Base-by-base conservation (phyloP, 1,139 yeast species). In the Petasospora rhodanensis region DNA sequence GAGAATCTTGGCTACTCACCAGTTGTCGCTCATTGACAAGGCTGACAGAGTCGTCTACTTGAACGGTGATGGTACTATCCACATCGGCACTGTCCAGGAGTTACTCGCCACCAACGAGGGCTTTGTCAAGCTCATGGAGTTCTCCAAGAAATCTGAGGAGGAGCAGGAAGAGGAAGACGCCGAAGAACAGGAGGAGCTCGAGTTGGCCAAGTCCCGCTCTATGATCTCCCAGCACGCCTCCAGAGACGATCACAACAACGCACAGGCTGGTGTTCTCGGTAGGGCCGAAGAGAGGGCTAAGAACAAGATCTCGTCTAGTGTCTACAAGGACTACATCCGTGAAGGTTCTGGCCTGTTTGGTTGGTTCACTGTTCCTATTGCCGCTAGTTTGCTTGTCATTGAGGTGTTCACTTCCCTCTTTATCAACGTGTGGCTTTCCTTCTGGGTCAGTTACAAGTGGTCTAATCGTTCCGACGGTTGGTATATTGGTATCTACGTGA, bases 1-100 rank as follows among this genome's bases (percentile, higher is more conserved):
- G 0, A 68, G 94, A 43, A 55, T 87, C 18, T 64, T 86, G 50
- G 95, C 94, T 1, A 86, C 96, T 0, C 96, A 85, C 59, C 94
- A 85, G 52, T 62, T 85, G 40, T 73, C 86, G 10, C 66, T 84
- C 46, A 68, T 84, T 42, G 73, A 71, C 16, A 58, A 67, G 35
- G 94, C 94, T 10, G 84, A 79, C 51, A 66, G 80, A 41, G 66
- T 85, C 24, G 62, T 85, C 14, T 85, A 77, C 46, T 56, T 85
- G 47, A 76, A 77, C 41, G 75, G 76, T 11, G 76, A 75, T 51
- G 91, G 91, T 5, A 52, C 70, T 4, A 58, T 76, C 21, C 73
- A 73, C 35, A 60, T 75, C 23, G 94, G 89, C n/a, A 68, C 82
- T 0, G 51, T 55, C 13, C 46, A 62, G 22, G 70, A 73, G 40